Evolutionary conservation across 495 filamentous ascomycete species (phyloP).

Genomic region (Tirmania nivea): DNA sequence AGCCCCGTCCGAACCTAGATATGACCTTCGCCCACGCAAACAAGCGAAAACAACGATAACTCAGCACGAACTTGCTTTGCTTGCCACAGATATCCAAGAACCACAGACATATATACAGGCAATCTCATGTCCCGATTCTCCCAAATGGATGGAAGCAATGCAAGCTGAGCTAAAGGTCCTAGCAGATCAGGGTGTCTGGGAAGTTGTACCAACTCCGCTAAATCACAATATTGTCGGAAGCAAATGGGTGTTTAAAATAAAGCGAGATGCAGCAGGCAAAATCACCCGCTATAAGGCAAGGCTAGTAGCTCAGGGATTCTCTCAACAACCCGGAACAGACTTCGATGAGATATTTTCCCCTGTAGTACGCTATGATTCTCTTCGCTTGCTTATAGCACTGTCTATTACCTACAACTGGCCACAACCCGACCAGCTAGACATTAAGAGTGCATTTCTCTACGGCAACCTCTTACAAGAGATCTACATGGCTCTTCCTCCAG

Average conservation of each 20-base stretch:
- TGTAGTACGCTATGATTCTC: constrained; percentile 2
- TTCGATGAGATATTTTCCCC: constrained; percentile 17
- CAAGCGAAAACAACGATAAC: too few relatives aligned
- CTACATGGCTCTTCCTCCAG: constrained; percentile 6
- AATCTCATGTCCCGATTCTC: neutral
- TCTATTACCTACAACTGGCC: neutral
- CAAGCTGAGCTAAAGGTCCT: neutral
- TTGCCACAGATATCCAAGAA: neutral
- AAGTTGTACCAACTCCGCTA: neutral
- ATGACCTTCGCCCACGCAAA: too few relatives aligned
- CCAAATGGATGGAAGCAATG: neutral
- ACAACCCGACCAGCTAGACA: constrained; percentile 4
- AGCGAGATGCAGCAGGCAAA: constrained; percentile 1
- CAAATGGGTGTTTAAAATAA: constrained; percentile 14
- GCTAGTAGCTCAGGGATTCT: constrained; percentile 12
- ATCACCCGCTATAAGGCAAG: constrained; percentile 10
- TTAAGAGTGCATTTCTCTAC: constrained; percentile 8
- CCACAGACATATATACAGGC: neutral
- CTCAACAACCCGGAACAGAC: constrained; percentile 13
- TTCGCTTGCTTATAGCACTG: constrained; percentile 5
- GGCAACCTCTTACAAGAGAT: constrained; percentile 2
- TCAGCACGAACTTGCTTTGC: too few relatives aligned
- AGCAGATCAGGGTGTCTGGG: neutral
- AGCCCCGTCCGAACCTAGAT: too few relatives aligned
- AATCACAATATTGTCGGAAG: neutral